These are phyloP conservation scores for Artemisia tridentata DNA, from an alignment of 129 eudicot species.

Conservation along the genomic window DNA sequence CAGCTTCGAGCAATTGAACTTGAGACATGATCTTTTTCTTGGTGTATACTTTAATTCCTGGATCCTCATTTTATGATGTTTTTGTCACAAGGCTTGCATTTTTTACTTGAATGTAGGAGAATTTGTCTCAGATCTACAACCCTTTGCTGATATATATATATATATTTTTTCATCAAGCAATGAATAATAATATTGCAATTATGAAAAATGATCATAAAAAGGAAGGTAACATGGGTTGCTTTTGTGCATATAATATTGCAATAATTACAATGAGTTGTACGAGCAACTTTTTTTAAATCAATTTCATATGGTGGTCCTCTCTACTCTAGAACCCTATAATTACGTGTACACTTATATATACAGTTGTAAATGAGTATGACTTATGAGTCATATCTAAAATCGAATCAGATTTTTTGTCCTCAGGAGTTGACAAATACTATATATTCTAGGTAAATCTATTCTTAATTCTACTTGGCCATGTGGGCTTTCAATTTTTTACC, in stretches of 20 bases:
- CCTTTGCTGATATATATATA: neutral
- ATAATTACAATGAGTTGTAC: conserved; percentile 33
- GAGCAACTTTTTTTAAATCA: neutral
- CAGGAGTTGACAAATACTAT: conserved; percentile 11
- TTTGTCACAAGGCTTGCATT: too few species aligned
- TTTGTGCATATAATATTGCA: conserved; percentile 27
- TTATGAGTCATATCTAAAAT: conserved; percentile 4
- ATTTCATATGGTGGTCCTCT: conserved; percentile 22
- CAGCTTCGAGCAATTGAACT: neutral
- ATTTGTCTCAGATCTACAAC: neutral
- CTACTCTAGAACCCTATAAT: conserved; percentile 15
- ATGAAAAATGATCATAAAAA: conserved; percentile 10
- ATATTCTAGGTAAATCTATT: neutral
- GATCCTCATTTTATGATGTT: neutral
- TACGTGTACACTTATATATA: conserved; percentile 4
- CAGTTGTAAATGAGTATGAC: neutral
- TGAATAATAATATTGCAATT: conserved; percentile 7
- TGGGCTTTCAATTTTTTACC: too few species aligned
- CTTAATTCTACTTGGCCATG: neutral
- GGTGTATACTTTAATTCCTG: neutral
- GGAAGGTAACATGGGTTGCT: conserved; percentile 32
- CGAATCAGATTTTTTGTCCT: conserved; percentile 7
- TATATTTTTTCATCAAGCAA: too few species aligned
- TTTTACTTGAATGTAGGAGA: neutral
- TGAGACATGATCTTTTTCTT: neutral